Conservation (phyloP, 164 flowering plant genomes). For the Brasenia schreberi region DNA sequence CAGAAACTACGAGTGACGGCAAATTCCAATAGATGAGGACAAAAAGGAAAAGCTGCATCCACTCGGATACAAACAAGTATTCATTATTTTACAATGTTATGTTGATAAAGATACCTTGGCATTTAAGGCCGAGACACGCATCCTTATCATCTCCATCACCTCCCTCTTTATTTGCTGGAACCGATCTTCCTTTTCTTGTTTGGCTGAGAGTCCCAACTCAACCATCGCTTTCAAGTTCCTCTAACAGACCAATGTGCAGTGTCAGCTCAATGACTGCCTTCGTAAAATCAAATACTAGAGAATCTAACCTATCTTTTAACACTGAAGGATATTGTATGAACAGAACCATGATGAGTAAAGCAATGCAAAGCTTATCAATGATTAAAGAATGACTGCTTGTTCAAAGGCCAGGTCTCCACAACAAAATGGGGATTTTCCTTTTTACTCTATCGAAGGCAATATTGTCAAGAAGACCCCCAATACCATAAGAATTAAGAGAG, state of each 20-base stretch:
- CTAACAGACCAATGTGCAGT: conserved; percentile 20
- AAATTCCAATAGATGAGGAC: background rate
- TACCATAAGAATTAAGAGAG: too few species aligned
- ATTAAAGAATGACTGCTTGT: background rate
- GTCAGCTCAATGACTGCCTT: background rate
- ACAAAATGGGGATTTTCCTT: too few species aligned
- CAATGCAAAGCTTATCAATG: background rate
- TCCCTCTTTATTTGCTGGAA: conserved; percentile 77
- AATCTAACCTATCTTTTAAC: background rate
- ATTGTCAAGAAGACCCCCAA: too few species aligned
- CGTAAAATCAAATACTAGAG: background rate
- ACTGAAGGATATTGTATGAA: background rate
- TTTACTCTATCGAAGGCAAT: too few species aligned
- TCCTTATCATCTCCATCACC: conserved; percentile 65
- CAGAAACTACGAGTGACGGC: background rate
- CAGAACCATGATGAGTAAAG: background rate
- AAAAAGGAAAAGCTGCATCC: background rate
- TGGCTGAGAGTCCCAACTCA: conserved; percentile 52
- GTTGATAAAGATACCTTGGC: conserved; percentile 33
- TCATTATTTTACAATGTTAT: too few species aligned
- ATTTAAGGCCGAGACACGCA: conserved; percentile 27
- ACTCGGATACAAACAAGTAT: too few species aligned
- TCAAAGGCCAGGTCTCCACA: too few species aligned
- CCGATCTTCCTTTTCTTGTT: conserved; percentile 64
- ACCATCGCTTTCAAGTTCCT: conserved; percentile 77